A percentile compares a stretch with the other conserved stretches of the same genome.
These are phyloP conservation scores for Alternaria incomplexa DNA, from an alignment of 2,329 filamentous ascomycete genomes.

Conservation along the genomic window DNA sequence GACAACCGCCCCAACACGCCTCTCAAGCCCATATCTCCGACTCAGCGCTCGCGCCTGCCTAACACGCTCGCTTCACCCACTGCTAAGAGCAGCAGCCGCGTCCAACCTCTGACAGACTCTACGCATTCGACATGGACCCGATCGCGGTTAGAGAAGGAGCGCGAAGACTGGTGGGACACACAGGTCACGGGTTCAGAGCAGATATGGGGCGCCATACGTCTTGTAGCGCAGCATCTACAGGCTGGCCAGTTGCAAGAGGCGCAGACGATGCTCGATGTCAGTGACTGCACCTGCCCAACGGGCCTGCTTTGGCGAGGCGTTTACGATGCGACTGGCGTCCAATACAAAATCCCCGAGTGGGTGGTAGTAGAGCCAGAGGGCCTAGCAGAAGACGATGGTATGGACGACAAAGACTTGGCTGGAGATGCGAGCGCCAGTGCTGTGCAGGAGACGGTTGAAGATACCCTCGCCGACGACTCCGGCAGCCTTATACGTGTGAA, in stretches of 20 bases:
- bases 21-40: constrained; percentile 31
- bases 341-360: constrained; percentile 55
- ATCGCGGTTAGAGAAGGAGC: constrained; percentile 70
- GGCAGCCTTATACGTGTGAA: constrained; percentile 40
- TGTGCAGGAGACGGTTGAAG: constrained; percentile 36
- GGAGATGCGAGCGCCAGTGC: constrained; percentile 1
- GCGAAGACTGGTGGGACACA: constrained; percentile 88
- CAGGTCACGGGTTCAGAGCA: constrained; percentile 77
- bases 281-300: constrained; percentile 60
- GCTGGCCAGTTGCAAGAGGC: constrained; percentile 59
- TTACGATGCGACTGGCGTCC: constrained; percentile 52
- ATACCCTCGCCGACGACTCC: constrained; percentile 20
- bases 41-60: constrained; percentile 38
- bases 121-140: constrained; percentile 57
- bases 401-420: constrained; percentile 25
- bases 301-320: constrained; percentile 51
- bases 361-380: constrained; percentile 53
- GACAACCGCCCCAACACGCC: constrained; percentile 33
- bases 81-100: constrained; percentile 25
- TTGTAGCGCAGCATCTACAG: constrained; percentile 72
- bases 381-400: constrained; percentile 32
- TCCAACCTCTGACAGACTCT: constrained; percentile 28
- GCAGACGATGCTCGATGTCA: constrained; percentile 80
- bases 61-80: constrained; percentile 30
- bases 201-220: constrained; percentile 78